phyloP scores from a whole-genome alignment of 352 stramenopile species.

The Pythium sp. region DNA sequence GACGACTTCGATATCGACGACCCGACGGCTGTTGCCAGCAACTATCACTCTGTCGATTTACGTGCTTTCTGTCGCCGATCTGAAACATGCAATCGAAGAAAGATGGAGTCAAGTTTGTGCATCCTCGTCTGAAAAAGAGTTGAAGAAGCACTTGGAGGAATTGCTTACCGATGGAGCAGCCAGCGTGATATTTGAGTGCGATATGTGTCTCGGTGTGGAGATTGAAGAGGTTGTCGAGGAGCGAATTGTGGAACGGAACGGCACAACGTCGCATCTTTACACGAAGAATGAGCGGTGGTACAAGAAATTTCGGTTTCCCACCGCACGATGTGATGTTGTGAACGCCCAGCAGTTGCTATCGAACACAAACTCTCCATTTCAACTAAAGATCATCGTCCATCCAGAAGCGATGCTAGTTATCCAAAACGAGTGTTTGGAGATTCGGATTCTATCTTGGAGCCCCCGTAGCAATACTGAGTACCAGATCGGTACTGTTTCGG shows the following conservation, averaged over 20 bases:
- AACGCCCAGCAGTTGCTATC: slow-evolving; percentile 14
- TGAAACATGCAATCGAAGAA: slow-evolving; percentile 17
- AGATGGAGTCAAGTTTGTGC: slow-evolving; percentile 10
- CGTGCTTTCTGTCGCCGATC: slow-evolving; percentile 8
- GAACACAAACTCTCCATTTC: neutral
- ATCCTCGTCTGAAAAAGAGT: neutral
- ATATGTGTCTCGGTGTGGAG: slow-evolving; percentile 11
- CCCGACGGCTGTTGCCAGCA: slow-evolving; percentile 9
- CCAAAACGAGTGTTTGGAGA: slow-evolving; percentile 15
- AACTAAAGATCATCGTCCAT: slow-evolving; percentile 15
- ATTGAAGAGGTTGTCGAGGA: slow-evolving; percentile 4
- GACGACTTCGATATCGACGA: slow-evolving; percentile 4
- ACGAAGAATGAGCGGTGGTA: slow-evolving; percentile 11
- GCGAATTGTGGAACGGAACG: neutral
- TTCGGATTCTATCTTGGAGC: slow-evolving; percentile 17
- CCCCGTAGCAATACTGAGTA: slow-evolving; percentile 12
- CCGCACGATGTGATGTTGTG: neutral
- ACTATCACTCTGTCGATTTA: slow-evolving; percentile 5
- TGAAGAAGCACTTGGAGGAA: slow-evolving; percentile 15
- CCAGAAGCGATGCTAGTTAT: slow-evolving; percentile 19
- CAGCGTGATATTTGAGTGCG: slow-evolving; percentile 7
- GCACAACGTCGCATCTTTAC: neutral
- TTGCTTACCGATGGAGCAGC: neutral
- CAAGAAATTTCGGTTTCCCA: slow-evolving; percentile 5
- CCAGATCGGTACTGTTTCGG: slow-evolving; percentile 21